Evolutionary conservation across 495 filamentous ascomycete genomes (phyloP).

Genomic region (Umbilicaria muhlenbergii): DNA sequence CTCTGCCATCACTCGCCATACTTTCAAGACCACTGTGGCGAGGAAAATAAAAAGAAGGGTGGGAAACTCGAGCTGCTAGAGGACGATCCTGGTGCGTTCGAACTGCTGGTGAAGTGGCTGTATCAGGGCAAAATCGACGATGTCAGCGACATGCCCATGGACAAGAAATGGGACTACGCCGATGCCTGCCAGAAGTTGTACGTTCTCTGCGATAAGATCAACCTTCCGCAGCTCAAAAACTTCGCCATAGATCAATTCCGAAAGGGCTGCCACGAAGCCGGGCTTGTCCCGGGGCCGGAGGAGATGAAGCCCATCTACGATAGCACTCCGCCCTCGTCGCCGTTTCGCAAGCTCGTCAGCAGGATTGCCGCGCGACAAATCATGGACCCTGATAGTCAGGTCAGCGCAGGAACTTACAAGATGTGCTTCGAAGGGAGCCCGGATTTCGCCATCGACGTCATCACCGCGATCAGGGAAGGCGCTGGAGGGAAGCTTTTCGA

Average conservation of each 20-base stretch:
- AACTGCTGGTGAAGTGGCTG: slow-evolving; percentile 34
- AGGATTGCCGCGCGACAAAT: slow-evolving; percentile 33
- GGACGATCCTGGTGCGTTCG: slow-evolving; percentile 28
- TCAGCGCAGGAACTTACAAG: slow-evolving; percentile 25
- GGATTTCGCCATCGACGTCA: slow-evolving; percentile 30
- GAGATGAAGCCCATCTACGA: slow-evolving; percentile 33
- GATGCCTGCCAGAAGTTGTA: slow-evolving; percentile 33
- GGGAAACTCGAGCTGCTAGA: slow-evolving; percentile 23
- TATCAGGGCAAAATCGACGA: slow-evolving; percentile 33
- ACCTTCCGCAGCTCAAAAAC: slow-evolving; percentile 29
- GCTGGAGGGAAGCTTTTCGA: slow-evolving; percentile 29
- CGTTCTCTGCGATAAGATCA: slow-evolving; percentile 28
- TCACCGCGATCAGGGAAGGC: slow-evolving; percentile 28
- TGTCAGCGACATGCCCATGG: slow-evolving; percentile 21
- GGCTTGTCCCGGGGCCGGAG: slow-evolving; percentile 30
- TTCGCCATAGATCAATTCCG: slow-evolving; percentile 33
- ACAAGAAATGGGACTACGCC: slow-evolving; percentile 31
- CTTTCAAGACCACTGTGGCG: slow-evolving; percentile 23
- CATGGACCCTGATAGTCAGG: slow-evolving; percentile 31
- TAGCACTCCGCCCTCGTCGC: slow-evolving; percentile 17
- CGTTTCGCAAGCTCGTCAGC: slow-evolving; percentile 29
- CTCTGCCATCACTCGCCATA: slow-evolving; percentile 29
- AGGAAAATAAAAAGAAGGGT: slow-evolving; percentile 13
- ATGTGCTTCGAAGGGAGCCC: slow-evolving; percentile 27
- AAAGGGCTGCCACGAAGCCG: slow-evolving; percentile 23